These are phyloP conservation scores for Neophaeococcomyces aloes DNA, from an alignment of 2,329 filamentous ascomycete genomes.

Conservation along the genomic window DNA sequence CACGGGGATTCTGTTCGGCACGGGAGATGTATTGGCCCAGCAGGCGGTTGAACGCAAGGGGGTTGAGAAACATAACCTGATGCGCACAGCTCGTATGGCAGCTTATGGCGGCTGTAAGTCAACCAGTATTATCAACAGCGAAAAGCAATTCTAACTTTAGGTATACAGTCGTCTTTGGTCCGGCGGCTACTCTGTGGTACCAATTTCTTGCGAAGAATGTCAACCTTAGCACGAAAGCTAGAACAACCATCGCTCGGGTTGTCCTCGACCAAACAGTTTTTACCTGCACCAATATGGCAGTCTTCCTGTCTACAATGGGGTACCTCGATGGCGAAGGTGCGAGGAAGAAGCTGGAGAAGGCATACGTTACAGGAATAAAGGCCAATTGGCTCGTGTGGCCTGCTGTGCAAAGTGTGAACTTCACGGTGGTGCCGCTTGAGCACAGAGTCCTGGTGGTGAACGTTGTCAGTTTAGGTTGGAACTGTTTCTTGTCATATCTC, in stretches of 20 bases:
- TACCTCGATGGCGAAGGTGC: conserved; percentile 60
- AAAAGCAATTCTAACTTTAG: conserved; percentile 8
- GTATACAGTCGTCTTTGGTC: conserved; percentile 64
- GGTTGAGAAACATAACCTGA: conserved; percentile 59
- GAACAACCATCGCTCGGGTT: conserved; percentile 67
- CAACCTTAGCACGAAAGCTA: conserved; percentile 51
- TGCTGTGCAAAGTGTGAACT: conserved; percentile 72
- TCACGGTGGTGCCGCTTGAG: conserved; percentile 73
- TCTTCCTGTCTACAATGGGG: conserved; percentile 78
- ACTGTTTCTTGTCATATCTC: conserved; percentile 48
- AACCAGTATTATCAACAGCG: neutral
- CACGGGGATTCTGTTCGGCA: conserved; percentile 81
- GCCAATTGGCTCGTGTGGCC: conserved; percentile 90
- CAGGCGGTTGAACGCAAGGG: conserved; percentile 79
- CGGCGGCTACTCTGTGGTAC: conserved; percentile 80
- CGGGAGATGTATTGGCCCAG: conserved; percentile 83
- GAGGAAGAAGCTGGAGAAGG: conserved; percentile 59
- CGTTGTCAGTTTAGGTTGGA: conserved; percentile 58
- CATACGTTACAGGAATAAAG: conserved; percentile 60
- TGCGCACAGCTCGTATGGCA: conserved; percentile 39
- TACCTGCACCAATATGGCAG: conserved; percentile 68
- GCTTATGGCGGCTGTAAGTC: conserved; percentile 39
- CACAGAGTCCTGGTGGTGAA: conserved; percentile 82
- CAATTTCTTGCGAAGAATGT: conserved; percentile 63
- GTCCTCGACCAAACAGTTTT: conserved; percentile 72